Base-by-base conservation (phyloP, 257 asterid genomes). In the Buddleja alternifolia region DNA sequence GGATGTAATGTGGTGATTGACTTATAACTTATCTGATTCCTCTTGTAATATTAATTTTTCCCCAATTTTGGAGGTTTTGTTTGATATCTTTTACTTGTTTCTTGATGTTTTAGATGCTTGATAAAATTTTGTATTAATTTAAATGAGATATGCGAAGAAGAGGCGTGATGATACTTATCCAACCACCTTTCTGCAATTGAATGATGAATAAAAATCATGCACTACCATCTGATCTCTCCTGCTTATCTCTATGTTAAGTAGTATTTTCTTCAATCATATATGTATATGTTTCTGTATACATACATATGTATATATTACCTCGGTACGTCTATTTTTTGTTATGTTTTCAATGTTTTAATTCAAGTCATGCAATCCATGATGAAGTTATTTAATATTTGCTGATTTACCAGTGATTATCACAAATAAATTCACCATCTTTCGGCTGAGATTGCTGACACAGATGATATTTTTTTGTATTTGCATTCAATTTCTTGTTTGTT, bases 141-240 rank as follows among this genome's bases (percentile, higher is more conserved):
- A 4, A 21, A 5, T 15, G 60, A 21, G 70, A 32, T 73, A 3
- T 63, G 73, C 83, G 5, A 65, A 74, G 60, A 37, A 14, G 71
- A 44, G 89, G 65, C 39, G 66, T 86, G 88, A 82, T 74, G 90
- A 87, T 79, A 36, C 19, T 37, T 71, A 75, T 64, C 92, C 89
- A 81, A 59, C 84, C 84, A 80, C 67, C 69, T 75, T 48, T 77
- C 93, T 87, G 93, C 55, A 66, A 23, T 69, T 84, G 72, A 67
- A 80, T 88, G 90, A 90, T 90, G 89, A 88, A 65, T 63, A 19
- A 21, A 5, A 51, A 72, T 68, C 92, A 90, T 88, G 90, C 95
- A 86, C 92, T 84, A 87, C 95, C 96, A 90, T 88, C 95, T 90
- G 96, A 88, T 80, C 93, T 81, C 81, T 57, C 24, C 76, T 70